Evolutionary conservation across 1,284 basidiomycete species (phyloP), one percentile per base, ranked within the genome.

Genomic region (Chalciporus sp.): DNA sequence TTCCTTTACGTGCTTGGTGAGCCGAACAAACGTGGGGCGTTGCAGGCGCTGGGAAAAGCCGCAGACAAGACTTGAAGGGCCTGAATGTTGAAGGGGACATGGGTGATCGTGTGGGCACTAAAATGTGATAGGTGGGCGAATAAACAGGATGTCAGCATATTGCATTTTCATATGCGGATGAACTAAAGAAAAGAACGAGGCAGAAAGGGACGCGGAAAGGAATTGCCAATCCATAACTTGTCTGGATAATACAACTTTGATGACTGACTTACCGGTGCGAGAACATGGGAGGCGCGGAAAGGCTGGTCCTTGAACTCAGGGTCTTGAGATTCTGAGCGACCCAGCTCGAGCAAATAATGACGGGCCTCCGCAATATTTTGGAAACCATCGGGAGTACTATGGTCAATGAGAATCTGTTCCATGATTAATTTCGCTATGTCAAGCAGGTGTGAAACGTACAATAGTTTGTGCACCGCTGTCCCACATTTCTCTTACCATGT

Each of bases 71-170:
- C 70, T 72, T 20, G 74, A 53, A 19, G 61, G 67, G 20, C 83
- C 82, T 19, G 80, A 74, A 57, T 77, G 73, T 65, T 81, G 76
- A 12, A 92, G 73, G 6, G 97, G 96, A 68, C 97, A 99, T 23
- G 78, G 77, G 14, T 79, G 79, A 67, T 99, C 95, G 68, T 99
- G 96, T 20, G 97, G 93, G 67, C 97, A 99, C 82, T 95, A 43
- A 37, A 55, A 72, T 4, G 53, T 52, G 35, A 57, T 58, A 60
- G 51, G 61, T 37, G 44, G 51, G 42, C 53, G 39, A 42, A 39
- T 46, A 52, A n/a, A 44, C n/a, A 44, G 16, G 43, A 53, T 28
- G 42, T 29, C 19, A 44, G 53, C 43, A 11, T 23, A 54, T 52
- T 61, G 29, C 40, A 49, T 55, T 64, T 52, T 59, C 42, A 59